A percentile compares a stretch with the other conserved stretches of the same genome.
Conservation (phyloP, 2,329 filamentous ascomycete species). For the Fusarium nygamai region DNA sequence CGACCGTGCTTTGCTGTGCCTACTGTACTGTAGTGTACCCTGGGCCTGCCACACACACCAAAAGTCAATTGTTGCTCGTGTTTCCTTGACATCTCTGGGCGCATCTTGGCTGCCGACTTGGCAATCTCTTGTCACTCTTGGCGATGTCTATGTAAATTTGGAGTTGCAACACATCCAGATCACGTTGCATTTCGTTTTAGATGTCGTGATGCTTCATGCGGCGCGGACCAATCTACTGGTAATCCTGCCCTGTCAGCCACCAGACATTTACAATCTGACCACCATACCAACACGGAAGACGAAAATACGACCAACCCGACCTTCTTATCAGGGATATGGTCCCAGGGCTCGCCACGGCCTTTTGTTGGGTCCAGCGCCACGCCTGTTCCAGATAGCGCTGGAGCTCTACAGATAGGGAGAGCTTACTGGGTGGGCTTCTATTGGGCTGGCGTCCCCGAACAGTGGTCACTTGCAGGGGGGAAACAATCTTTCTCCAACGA, state of each 20-base stretch:
- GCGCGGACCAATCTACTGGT: not conserved
- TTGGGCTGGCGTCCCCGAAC: not conserved
- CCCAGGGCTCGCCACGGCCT: not conserved
- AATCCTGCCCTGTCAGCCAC: not conserved
- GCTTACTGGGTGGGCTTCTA: not conserved
- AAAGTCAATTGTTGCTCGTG: not conserved
- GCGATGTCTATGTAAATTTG: not conserved
- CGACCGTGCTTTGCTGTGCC: not conserved
- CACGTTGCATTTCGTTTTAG: not conserved
- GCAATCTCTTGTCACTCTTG: not conserved
- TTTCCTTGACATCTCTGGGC: not conserved
- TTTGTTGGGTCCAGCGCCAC: constrained; percentile 22
- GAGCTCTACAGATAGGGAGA: constrained; percentile 8
- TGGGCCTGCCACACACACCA: not conserved
- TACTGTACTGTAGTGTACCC: not conserved
- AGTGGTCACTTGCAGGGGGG: not conserved
- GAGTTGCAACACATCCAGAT: not conserved
- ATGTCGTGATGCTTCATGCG: not conserved
- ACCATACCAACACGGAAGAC: not conserved
- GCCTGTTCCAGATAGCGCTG: constrained; percentile 7
- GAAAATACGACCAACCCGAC: not conserved
- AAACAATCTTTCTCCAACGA: not conserved
- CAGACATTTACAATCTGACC: constrained; percentile 9
- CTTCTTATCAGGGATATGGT: constrained; percentile 24
- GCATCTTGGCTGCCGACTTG: not conserved